These are phyloP conservation scores for Gossypium stocksii DNA, from an alignment of 345 rosid genomes.

Conservation along the genomic window DNA sequence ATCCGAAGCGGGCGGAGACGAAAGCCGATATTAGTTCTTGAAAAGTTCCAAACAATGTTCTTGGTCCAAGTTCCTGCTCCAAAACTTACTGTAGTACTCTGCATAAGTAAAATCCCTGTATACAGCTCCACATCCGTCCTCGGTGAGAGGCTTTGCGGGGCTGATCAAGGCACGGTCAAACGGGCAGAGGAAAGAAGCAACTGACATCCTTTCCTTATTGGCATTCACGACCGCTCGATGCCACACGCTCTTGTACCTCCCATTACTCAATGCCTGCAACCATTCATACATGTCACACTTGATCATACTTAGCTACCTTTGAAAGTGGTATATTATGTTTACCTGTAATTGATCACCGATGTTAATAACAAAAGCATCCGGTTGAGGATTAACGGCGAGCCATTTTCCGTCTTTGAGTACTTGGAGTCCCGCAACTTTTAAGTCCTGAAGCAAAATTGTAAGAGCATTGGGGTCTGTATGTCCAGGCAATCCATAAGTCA, in stretches of 20 bases:
- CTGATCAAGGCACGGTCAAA: constrained; percentile 55
- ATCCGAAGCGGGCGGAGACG: background rate
- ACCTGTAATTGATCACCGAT: constrained; percentile 93
- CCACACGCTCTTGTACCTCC: constrained; percentile 83
- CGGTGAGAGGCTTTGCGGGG: constrained; percentile 45
- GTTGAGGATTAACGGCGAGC: constrained; percentile 76
- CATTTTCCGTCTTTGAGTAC: constrained; percentile 70
- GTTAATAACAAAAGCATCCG: constrained; percentile 76
- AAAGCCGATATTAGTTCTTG: constrained; percentile 26
- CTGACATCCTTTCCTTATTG: constrained; percentile 56
- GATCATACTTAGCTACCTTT: background rate
- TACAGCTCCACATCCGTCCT: constrained; percentile 38
- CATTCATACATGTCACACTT: background rate
- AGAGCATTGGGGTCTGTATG: constrained; percentile 92
- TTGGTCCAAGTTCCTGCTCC: constrained; percentile 85
- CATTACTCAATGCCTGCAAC: constrained; percentile 75
- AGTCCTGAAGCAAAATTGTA: constrained; percentile 84
- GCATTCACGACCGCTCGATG: constrained; percentile 74
- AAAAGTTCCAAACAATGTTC: constrained; percentile 81
- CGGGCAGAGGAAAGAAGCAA: constrained; percentile 80
- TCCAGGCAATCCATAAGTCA: constrained; percentile 81
- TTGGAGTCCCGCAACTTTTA: constrained; percentile 70
- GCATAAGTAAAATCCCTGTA: constrained; percentile 77
- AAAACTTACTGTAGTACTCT: constrained; percentile 79
- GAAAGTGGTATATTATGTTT: background rate